Evolutionary conservation across 345 rosid genomes (phyloP).

Genomic region (Arabis hirsuta): DNA sequence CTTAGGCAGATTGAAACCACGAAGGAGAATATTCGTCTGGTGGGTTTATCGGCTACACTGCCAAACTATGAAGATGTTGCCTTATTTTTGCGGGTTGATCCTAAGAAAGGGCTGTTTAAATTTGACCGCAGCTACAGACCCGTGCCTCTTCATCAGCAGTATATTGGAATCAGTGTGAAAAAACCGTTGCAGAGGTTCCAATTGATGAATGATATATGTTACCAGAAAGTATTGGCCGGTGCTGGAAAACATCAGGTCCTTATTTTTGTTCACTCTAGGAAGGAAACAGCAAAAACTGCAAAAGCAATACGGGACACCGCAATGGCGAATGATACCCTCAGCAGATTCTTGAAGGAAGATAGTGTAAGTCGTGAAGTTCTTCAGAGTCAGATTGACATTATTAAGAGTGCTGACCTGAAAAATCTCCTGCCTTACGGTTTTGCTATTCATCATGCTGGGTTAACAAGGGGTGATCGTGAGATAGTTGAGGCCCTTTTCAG

Average conservation of each 20-base stretch:
- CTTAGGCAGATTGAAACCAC: slow-evolving; percentile 94
- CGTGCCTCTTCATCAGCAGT: slow-evolving; percentile 90
- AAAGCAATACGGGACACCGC: slow-evolving; percentile 82
- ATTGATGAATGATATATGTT: slow-evolving; percentile 95
- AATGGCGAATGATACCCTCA: slow-evolving; percentile 79
- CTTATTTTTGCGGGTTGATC: slow-evolving; percentile 76
- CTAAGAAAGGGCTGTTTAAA: slow-evolving; percentile 72
- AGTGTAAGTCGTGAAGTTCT: slow-evolving; percentile 86
- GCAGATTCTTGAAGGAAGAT: slow-evolving; percentile 84
- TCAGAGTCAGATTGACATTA: slow-evolving; percentile 64
- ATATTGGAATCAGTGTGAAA: slow-evolving; percentile 86
- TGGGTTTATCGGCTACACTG: slow-evolving; percentile 91
- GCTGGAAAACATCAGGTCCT: slow-evolving; percentile 98
- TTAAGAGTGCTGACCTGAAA: slow-evolving; percentile 81
- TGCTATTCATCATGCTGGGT: slow-evolving; percentile 96
- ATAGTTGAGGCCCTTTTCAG: slow-evolving; percentile 85
- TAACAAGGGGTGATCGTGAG: slow-evolving; percentile 84
- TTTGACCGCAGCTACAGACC: slow-evolving; percentile 98
- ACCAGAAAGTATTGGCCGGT: slow-evolving; percentile 83
- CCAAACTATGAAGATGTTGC: slow-evolving; percentile 98
- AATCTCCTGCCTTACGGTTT: slow-evolving; percentile 88
- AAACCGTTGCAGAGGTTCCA: slow-evolving; percentile 97
- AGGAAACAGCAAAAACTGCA: slow-evolving; percentile 95
- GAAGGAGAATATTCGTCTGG: slow-evolving; percentile 89
- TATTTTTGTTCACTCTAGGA: slow-evolving; percentile 95